Percentiles rank a stretch among this genome's conserved stretches.
Conservation (phyloP, 305 asterid species). For the Lippia alba region DNA sequence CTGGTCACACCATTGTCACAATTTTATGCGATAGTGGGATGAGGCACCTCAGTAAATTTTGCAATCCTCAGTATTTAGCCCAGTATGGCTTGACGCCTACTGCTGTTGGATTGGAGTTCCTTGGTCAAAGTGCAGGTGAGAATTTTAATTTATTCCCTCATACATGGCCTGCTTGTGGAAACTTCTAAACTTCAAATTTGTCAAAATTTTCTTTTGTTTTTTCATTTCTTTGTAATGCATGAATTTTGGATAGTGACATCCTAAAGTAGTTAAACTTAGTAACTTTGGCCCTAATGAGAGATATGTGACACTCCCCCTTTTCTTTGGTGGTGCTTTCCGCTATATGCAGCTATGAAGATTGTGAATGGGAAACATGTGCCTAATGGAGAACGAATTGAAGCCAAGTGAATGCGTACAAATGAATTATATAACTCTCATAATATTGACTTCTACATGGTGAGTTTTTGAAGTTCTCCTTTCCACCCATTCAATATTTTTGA, state of each 20-base stretch:
- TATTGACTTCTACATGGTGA: slow-evolving; percentile 43
- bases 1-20: slow-evolving; percentile 87
- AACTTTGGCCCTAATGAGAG: slow-evolving; percentile 8
- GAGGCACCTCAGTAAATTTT: slow-evolving; percentile 92
- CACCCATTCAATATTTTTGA: slow-evolving; percentile 1
- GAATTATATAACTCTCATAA: slow-evolving; percentile 37
- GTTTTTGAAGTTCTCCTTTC: slow-evolving; percentile 11
- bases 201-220: background rate
- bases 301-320: background rate
- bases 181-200: background rate
- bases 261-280: background rate
- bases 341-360: slow-evolving; percentile 43
- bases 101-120: slow-evolving; percentile 74
- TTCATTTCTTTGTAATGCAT: background rate
- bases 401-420: slow-evolving; percentile 37
- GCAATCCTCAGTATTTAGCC: slow-evolving; percentile 66
- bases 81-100: slow-evolving; percentile 67
- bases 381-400: slow-evolving; percentile 33
- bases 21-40: slow-evolving; percentile 91
- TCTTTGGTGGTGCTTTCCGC: background rate
- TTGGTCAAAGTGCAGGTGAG: slow-evolving; percentile 50
- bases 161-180: slow-evolving; percentile 11
- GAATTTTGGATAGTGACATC: background rate
- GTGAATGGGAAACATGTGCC: slow-evolving; percentile 39
- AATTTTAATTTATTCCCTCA: slow-evolving; percentile 19